phyloP scores from a whole-genome alignment of 495 filamentous ascomycete genomes.

The Penicillium maclennaniae region DNA sequence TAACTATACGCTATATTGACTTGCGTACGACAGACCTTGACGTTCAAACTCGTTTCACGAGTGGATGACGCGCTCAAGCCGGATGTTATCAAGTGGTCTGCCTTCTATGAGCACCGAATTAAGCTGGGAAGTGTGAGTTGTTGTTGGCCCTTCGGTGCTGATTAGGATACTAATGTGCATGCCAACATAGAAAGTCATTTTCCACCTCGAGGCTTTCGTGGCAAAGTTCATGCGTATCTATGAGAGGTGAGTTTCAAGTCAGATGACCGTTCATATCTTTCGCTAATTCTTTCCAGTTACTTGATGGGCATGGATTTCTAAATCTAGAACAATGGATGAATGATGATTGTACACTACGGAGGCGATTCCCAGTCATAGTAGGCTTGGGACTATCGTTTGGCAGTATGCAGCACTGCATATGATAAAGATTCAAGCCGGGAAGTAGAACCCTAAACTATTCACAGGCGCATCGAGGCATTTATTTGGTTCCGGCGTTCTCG shows the following conservation, averaged over 20 bases:
- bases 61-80: conserved; percentile 85
- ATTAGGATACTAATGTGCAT: conserved; percentile 14
- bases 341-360: conserved; percentile 33
- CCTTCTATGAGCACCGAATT: conserved; percentile 94
- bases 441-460: neutral
- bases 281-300: conserved; percentile 52
- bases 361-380: neutral
- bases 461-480: conserved; percentile 20
- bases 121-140: conserved; percentile 65
- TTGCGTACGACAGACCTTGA: conserved; percentile 54
- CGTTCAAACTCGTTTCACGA: conserved; percentile 83
- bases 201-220: conserved; percentile 96
- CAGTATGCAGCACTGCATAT: neutral
- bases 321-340: conserved; percentile 19
- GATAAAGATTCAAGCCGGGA: neutral
- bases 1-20: neutral
- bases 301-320: conserved; percentile 84
- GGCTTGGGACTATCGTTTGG: neutral
- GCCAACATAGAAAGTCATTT: conserved; percentile 76
- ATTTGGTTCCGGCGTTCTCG: conserved; percentile 4
- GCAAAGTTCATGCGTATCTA: conserved; percentile 96
- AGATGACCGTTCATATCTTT: neutral
- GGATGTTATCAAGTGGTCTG: conserved; percentile 91
- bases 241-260: conserved; percentile 55
- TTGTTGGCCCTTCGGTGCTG: neutral